Percentiles rank a stretch among this genome's conserved stretches.
Conservation (phyloP, 371 early-diverging fungal species). For the Apophysomyces ossiformis region DNA sequence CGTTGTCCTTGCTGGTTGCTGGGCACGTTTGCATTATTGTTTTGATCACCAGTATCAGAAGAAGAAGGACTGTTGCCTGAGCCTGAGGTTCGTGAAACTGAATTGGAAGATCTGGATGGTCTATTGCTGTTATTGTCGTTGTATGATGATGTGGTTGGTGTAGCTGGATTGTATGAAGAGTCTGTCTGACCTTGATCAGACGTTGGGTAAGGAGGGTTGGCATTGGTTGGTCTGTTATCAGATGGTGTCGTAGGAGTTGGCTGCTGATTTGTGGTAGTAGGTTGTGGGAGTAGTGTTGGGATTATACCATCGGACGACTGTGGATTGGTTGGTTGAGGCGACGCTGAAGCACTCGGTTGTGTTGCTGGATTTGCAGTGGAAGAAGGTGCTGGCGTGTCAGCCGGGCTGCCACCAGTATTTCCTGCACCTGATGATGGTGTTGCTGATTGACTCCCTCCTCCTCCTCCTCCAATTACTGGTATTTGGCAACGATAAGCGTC, state of each 20-base stretch:
- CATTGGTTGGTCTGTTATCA: constrained; percentile 6
- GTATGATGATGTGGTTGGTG: not conserved
- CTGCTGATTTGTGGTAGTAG: not conserved
- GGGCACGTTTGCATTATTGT: not conserved
- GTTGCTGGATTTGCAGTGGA: not conserved
- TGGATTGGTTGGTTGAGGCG: not conserved
- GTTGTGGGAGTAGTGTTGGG: not conserved
- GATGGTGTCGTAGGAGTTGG: not conserved
- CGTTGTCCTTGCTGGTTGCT: not conserved
- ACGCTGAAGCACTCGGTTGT: not conserved
- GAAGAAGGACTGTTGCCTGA: not conserved
- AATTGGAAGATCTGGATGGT: not conserved
- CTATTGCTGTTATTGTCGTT: not conserved
- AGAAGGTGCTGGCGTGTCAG: not conserved
- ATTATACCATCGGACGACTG: no score
- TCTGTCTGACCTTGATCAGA: not conserved
- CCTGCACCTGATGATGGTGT: not conserved
- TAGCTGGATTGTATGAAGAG: not conserved
- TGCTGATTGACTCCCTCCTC: not conserved
- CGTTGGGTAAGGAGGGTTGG: not conserved
- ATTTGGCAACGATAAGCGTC: not conserved
- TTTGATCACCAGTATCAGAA: not conserved
- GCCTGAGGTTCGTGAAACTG: not conserved
- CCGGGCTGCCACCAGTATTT: not conserved
- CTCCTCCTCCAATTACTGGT: not conserved